These are phyloP conservation scores for Aspergillus amoenus DNA, from an alignment of 2,329 filamentous ascomycete genomes.

Conservation along the genomic window DNA sequence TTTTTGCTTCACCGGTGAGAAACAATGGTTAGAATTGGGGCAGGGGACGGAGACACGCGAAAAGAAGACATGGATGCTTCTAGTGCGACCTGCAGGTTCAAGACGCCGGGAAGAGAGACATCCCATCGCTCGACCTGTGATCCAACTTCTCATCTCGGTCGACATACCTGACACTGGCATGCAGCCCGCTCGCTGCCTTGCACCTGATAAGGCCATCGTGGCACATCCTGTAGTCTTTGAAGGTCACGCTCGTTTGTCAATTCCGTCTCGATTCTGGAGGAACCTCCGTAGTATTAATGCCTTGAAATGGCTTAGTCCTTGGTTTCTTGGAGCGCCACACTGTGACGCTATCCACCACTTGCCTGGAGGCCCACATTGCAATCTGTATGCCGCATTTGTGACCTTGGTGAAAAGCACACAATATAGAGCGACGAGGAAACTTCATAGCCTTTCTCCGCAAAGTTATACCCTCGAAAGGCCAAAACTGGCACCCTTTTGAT, in stretches of 20 bases:
- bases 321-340: neutral
- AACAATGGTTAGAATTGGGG: slow-evolving; percentile 19
- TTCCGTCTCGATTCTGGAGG: neutral
- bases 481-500: too few species aligned
- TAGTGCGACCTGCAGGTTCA: neutral
- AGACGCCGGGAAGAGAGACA: neutral
- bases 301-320: slow-evolving; percentile 1
- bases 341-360: neutral
- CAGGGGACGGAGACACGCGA: slow-evolving; percentile 13
- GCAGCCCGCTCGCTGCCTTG: neutral
- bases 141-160: neutral
- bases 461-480: too few species aligned
- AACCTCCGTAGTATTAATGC: neutral
- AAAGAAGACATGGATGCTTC: slow-evolving; percentile 4
- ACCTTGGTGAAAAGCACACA: too few species aligned
- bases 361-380: too few species aligned
- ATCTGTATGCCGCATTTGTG: too few species aligned
- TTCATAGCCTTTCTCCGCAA: too few species aligned
- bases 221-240: neutral
- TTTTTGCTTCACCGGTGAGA: slow-evolving; percentile 21
- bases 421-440: too few species aligned
- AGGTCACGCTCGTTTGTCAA: neutral
- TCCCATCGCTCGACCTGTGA: neutral
- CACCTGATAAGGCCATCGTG: neutral
- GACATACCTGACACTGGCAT: slow-evolving; percentile 1